Percentiles rank a stretch among this genome's conserved stretches.
These are phyloP conservation scores for Rhexocercosporidium sp. DNA, from an alignment of 2,329 filamentous ascomycete genomes.

Conservation along the genomic window DNA sequence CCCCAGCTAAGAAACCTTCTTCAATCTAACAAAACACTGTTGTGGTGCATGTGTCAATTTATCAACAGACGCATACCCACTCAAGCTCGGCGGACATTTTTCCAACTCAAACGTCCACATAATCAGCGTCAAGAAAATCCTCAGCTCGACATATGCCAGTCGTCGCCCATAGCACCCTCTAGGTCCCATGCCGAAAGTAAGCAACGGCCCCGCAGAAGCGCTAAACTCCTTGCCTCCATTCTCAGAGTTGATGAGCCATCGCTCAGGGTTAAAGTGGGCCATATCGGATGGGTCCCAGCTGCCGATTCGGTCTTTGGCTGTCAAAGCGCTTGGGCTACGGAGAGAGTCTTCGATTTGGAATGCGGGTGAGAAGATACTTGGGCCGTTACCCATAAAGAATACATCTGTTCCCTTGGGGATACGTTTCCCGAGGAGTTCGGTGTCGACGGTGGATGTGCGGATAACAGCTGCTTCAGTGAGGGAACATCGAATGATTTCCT, in stretches of 20 bases:
- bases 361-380: constrained; percentile 31
- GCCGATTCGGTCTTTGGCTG: constrained; percentile 30
- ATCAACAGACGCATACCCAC: constrained; percentile 14
- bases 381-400: constrained; percentile 35
- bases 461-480: constrained; percentile 41
- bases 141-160: constrained; percentile 46
- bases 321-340: background rate
- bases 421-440: constrained; percentile 42
- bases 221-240: constrained; percentile 38
- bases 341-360: constrained; percentile 37
- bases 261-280: constrained; percentile 44
- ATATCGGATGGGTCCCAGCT: constrained; percentile 39
- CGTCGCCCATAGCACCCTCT: constrained; percentile 48
- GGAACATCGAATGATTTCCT: constrained; percentile 43
- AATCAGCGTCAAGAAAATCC: constrained; percentile 23
- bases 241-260: constrained; percentile 40
- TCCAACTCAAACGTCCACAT: constrained; percentile 25
- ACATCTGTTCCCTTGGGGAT: constrained; percentile 47
- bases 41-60: constrained; percentile 17
- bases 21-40: constrained; percentile 20
- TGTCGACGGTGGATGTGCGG: constrained; percentile 42
- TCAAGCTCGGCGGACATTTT: constrained; percentile 15
- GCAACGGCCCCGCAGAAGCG: constrained; percentile 43
- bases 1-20: background rate
- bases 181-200: constrained; percentile 46